Evolutionary conservation across 345 rosid species (phyloP).

Genomic region (Gossypium raimondii): DNA sequence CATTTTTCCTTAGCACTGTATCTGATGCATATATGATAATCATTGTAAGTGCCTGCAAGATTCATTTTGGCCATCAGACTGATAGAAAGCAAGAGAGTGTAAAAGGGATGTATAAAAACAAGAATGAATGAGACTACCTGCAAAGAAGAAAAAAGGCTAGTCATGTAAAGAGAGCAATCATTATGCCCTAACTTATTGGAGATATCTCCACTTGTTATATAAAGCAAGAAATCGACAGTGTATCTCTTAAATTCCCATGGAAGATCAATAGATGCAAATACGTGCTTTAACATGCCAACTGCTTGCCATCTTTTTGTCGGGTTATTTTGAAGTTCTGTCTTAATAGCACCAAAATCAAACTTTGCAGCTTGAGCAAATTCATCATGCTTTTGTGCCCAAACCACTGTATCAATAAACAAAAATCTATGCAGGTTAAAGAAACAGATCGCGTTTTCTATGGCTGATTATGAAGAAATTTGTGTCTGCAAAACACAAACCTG

Average conservation of each 20-base stretch:
- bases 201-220: constrained; percentile 43
- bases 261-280: constrained; percentile 49
- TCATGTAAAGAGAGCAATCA: constrained; percentile 51
- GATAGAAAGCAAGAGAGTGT: constrained; percentile 9
- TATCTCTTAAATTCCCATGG: constrained; percentile 69
- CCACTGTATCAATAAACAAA: constrained; percentile 42
- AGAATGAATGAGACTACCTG: constrained; percentile 45
- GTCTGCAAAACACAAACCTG: constrained; percentile 43
- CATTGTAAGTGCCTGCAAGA: constrained; percentile 50
- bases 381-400: constrained; percentile 54
- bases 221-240: constrained; percentile 58
- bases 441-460: neutral
- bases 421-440: neutral
- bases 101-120: constrained; percentile 9
- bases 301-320: constrained; percentile 75
- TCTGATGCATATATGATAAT: constrained; percentile 54
- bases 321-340: constrained; percentile 49
- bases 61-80: constrained; percentile 13
- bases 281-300: constrained; percentile 61
- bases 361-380: constrained; percentile 45
- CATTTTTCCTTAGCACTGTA: constrained; percentile 51
- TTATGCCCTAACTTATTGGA: constrained; percentile 27
- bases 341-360: constrained; percentile 37
- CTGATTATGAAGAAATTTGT: neutral
- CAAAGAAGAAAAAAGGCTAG: constrained; percentile 57